Evolutionary conservation across 257 asterid species (phyloP), one percentile per base, ranked within the genome.

Genomic region (Ehretia macrophylla): DNA sequence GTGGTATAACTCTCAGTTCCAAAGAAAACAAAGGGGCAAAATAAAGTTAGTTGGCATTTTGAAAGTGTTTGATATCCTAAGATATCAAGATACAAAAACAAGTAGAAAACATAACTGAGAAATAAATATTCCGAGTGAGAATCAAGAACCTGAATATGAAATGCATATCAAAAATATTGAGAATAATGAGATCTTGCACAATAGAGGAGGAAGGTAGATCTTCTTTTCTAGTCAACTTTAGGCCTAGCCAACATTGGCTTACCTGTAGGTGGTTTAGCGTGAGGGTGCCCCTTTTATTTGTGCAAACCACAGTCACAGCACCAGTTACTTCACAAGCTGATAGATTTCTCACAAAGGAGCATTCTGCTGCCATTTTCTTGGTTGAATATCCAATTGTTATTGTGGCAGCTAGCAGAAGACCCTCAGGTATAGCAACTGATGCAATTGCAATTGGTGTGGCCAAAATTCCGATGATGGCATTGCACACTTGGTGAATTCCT

Each of bases 391-490:
- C 56, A 18, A 51, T 18, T 9, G 32, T 51, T 51, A 51, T 51
- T 13, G 35, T 51, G 35, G 18, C 35, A 19, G 56, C 56, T n/a
- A 51, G 32, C 35, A 51, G n/a, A 14, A 51, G n/a, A 20, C 56
- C 56, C 1, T 51, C 56, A 5, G 56, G 56, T 10, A 20, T 51
- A 20, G 56, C 22, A 18, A 32, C 56, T 13, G 56, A 21, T 51
- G 56, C 56, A 20, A 51, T 22, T 51, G 56, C 35, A 51, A 51
- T 51, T 18, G 35, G 35, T 19, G 35, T 20, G 32, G 35, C 56
- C 6, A 51, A 23, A 51, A 51, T 17, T 18, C 56, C 35, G 56
- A 22, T 23, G 13, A 51, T 51, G n/a, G 32, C 56, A 19, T 51
- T 51, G 14, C 1, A 14, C 56, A 51, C 22, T 42, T 42, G 5